Percentiles rank a stretch among this genome's conserved stretches.
Conservation (phyloP, 2,329 filamentous ascomycete species). For the Nothophoma quercina region DNA sequence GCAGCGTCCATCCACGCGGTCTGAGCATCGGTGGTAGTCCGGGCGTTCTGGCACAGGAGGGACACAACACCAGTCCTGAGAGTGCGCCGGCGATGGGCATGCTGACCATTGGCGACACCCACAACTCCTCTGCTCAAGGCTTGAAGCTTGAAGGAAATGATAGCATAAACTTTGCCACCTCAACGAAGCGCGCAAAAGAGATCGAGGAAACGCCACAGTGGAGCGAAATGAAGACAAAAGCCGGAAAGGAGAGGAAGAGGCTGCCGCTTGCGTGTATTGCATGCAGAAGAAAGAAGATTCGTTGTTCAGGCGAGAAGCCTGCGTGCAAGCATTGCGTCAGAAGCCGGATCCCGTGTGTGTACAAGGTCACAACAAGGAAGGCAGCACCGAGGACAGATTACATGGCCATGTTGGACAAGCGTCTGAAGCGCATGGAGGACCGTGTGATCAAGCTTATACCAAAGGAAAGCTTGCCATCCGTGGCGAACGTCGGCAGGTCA, state of each 20-base stretch:
- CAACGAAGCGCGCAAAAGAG: slow-evolving; percentile 40
- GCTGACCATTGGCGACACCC: slow-evolving; percentile 41
- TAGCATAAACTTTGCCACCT: slow-evolving; percentile 31
- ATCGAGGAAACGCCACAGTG: slow-evolving; percentile 53
- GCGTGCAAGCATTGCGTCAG: slow-evolving; percentile 95
- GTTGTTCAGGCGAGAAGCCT: slow-evolving; percentile 96
- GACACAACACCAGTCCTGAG: slow-evolving; percentile 47
- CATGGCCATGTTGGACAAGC: slow-evolving; percentile 98
- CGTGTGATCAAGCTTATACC: slow-evolving; percentile 95
- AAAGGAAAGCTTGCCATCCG: slow-evolving; percentile 77
- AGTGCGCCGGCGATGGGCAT: slow-evolving; percentile 41
- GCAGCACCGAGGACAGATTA: slow-evolving; percentile 95
- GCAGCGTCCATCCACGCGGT: slow-evolving; percentile 38
- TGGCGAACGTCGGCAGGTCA: slow-evolving; percentile 75
- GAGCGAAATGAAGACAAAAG: slow-evolving; percentile 66
- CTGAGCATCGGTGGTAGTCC: slow-evolving; percentile 46
- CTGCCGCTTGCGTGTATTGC: slow-evolving; percentile 94
- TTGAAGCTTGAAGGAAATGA: slow-evolving; percentile 41
- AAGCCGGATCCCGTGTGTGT: slow-evolving; percentile 93
- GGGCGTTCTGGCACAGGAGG: slow-evolving; percentile 37
- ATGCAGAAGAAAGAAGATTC: slow-evolving; percentile 95
- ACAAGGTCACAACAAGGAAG: slow-evolving; percentile 95
- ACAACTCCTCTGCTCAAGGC: slow-evolving; percentile 34
- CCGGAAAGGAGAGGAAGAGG: slow-evolving; percentile 93
- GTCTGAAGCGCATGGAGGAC: slow-evolving; percentile 96